phyloP scores from a whole-genome alignment of 78 protist genomes.

The Corallochytrium limacisporum region DNA sequence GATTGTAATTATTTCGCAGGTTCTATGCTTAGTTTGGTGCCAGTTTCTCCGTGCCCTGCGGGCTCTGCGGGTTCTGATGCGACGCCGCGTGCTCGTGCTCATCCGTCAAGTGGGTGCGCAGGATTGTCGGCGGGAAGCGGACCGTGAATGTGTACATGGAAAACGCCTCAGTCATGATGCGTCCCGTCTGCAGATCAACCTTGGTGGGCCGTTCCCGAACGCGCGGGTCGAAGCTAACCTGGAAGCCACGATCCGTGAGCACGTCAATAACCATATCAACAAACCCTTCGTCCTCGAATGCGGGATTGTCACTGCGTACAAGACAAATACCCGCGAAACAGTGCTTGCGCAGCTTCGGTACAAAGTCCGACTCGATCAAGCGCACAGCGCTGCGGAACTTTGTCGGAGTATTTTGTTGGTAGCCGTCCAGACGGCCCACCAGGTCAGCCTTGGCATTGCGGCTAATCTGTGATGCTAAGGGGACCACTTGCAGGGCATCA shows the following conservation, averaged over 20 bases:
- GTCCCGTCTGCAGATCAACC: too few relatives aligned
- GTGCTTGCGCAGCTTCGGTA: slow-evolving; percentile 32
- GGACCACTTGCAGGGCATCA: slow-evolving; percentile 34
- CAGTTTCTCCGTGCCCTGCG: too few relatives aligned
- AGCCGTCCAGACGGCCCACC: slow-evolving; percentile 37
- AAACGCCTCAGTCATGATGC: too few relatives aligned
- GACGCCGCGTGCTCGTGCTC: too few relatives aligned
- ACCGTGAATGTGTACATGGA: too few relatives aligned
- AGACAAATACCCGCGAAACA: slow-evolving; percentile 24
- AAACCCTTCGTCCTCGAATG: slow-evolving; percentile 1
- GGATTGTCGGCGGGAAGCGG: too few relatives aligned
- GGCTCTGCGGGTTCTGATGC: too few relatives aligned
- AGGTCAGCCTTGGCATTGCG: slow-evolving; percentile 39
- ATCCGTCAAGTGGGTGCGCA: too few relatives aligned
- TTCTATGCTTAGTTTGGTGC: too few relatives aligned
- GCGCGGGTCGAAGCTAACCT: too few relatives aligned
- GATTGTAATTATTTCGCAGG: too few relatives aligned
- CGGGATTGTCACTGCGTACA: slow-evolving; percentile 9
- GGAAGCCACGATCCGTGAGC: slow-evolving; percentile 47
- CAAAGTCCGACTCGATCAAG: slow-evolving; percentile 24
- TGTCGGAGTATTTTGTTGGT: slow-evolving; percentile 22
- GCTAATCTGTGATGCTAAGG: slow-evolving; percentile 32
- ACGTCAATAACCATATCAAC: slow-evolving; percentile 42
- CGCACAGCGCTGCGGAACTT: slow-evolving; percentile 16
- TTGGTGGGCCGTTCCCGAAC: too few relatives aligned